phyloP scores from a whole-genome alignment of 2,329 filamentous ascomycete genomes.

The Scytalidium sp. region DNA sequence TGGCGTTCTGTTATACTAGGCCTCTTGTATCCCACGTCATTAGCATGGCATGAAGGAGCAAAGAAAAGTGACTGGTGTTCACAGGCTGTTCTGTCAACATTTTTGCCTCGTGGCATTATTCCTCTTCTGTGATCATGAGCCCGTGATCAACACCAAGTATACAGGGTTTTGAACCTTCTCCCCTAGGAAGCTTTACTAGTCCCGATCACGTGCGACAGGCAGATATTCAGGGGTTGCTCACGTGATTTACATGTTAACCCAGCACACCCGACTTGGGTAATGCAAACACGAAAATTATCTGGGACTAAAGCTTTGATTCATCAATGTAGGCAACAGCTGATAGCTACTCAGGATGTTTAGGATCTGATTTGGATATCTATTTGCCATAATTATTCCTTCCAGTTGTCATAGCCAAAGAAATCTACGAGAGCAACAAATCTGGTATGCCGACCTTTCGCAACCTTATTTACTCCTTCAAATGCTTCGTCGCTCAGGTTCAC shows the following conservation, averaged over 20 bases:
- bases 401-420: conserved; percentile 69
- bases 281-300: too few species aligned
- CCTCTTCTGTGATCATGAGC: too few species aligned
- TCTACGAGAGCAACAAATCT: conserved; percentile 80
- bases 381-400: conserved; percentile 46
- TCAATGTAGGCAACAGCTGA: too few species aligned
- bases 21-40: background rate
- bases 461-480: conserved; percentile 47
- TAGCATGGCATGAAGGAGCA: background rate
- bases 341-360: too few species aligned
- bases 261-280: too few species aligned
- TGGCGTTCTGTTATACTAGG: background rate
- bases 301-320: too few species aligned
- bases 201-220: too few species aligned
- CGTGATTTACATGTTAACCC: too few species aligned
- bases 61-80: background rate
- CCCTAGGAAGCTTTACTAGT: too few species aligned
- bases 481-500: conserved; percentile 62
- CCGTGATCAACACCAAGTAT: too few species aligned
- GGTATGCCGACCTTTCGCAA: conserved; percentile 62
- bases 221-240: too few species aligned
- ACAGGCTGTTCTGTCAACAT: background rate
- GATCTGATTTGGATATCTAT: conserved; percentile 21
- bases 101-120: background rate
- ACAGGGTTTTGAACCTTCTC: too few species aligned